Conservation (phyloP, 1,284 basidiomycete species). For the Kwoniella shivajii region DNA sequence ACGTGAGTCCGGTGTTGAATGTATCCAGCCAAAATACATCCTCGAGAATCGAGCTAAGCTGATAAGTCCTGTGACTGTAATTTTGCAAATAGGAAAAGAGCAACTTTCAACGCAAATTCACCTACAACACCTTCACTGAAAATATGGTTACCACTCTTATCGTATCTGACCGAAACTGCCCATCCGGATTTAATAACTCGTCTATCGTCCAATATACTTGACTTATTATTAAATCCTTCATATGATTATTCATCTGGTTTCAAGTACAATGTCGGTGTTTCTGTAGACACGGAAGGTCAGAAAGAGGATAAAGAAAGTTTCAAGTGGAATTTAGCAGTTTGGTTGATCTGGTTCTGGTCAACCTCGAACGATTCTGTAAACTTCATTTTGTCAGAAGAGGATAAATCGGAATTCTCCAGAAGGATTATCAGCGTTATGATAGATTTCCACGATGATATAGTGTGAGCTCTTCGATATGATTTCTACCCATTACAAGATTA, state of each 20-base stretch:
- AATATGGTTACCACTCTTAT: constrained; percentile 73
- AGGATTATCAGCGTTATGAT: constrained; percentile 13
- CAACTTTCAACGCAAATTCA: constrained; percentile 54
- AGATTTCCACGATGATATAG: constrained; percentile 17
- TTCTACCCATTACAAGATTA: neutral
- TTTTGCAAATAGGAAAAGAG: constrained; percentile 54
- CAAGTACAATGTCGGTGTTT: neutral
- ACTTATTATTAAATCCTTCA: constrained; percentile 48
- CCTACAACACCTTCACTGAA: constrained; percentile 62
- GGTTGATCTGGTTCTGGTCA: constrained; percentile 26
- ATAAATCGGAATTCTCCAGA: constrained; percentile 13
- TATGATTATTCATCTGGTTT: neutral
- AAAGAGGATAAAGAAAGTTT: constrained; percentile 11
- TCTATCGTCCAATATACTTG: constrained; percentile 61
- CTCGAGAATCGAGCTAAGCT: neutral
- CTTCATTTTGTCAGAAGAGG: constrained; percentile 5
- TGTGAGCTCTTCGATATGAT: constrained; percentile 16
- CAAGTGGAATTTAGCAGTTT: constrained; percentile 27
- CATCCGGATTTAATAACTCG: constrained; percentile 62
- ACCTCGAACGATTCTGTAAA: neutral
- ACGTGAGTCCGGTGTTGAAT: constrained; percentile 61
- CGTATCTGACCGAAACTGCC: constrained; percentile 60
- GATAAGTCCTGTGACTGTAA: neutral
- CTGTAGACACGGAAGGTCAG: neutral
- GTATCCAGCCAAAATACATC: neutral